These are phyloP conservation scores for Dysphania ambrosioides DNA, from an alignment of 148 eudicot species.

Conservation along the genomic window DNA sequence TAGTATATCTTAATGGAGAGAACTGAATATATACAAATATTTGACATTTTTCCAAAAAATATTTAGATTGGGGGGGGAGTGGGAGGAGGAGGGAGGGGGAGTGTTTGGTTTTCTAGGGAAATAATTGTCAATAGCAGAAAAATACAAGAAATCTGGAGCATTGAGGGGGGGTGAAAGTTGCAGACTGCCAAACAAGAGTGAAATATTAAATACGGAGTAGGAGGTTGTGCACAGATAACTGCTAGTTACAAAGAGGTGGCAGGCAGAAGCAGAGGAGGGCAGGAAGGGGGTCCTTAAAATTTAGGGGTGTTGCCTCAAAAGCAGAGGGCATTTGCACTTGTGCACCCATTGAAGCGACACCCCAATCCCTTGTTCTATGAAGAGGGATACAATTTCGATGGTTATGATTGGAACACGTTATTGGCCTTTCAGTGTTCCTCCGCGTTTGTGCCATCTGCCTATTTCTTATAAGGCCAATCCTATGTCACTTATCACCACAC, in stretches of 20 bases:
- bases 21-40: not conserved
- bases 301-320: conserved; percentile 30
- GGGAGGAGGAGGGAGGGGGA: conserved; percentile 11
- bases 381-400: conserved; percentile 29
- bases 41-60: not conserved
- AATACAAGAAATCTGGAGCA: conserved; percentile 26
- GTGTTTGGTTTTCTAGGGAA: conserved; percentile 22
- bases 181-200: conserved; percentile 34
- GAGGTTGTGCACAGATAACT: not conserved
- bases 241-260: conserved; percentile 19
- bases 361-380: conserved; percentile 27
- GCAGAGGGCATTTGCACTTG: conserved; percentile 27
- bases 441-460: not conserved
- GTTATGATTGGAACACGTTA: conserved; percentile 14
- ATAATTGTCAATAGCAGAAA: conserved; percentile 25
- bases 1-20: conserved; percentile 22
- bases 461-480: conserved; percentile 4
- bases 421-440: not conserved
- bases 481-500: not conserved
- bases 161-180: conserved; percentile 26
- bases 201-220: not conserved
- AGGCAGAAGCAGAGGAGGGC: conserved; percentile 26
- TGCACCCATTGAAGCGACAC: conserved; percentile 33
- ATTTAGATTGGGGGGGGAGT: not conserved
- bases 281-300: conserved; percentile 3